These are phyloP conservation scores for Tagetes patula DNA, from an alignment of 129 eudicot species.

Conservation along the genomic window DNA sequence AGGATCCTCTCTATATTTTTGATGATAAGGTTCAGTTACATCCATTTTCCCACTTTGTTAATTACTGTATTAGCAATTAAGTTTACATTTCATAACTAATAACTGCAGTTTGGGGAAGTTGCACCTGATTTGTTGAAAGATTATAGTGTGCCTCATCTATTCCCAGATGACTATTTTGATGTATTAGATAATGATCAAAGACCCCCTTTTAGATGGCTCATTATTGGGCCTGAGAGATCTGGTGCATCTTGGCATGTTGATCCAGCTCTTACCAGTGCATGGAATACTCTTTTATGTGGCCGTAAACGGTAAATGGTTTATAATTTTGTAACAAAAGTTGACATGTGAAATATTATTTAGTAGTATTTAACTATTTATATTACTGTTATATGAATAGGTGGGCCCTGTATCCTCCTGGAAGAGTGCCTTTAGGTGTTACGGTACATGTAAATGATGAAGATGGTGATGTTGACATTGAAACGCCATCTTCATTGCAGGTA, in stretches of 20 bases:
- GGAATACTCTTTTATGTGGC: constrained; percentile 79
- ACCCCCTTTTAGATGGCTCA: constrained; percentile 95
- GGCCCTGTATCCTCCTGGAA: constrained; percentile 99
- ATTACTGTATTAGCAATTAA: constrained; percentile 16
- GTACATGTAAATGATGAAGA: constrained; percentile 97
- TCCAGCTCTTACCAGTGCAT: constrained; percentile 98
- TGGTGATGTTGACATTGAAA: constrained; percentile 92
- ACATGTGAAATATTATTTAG: neutral
- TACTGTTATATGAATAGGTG: constrained; percentile 53
- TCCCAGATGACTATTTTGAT: constrained; percentile 85
- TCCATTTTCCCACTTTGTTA: constrained; percentile 4
- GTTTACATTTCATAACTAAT: constrained; percentile 10
- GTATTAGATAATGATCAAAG: constrained; percentile 70
- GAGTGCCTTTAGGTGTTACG: constrained; percentile 94
- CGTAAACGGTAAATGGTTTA: constrained; percentile 70
- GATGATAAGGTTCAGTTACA: constrained; percentile 62
- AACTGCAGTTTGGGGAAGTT: constrained; percentile 85
- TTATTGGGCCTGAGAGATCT: constrained; percentile 97
- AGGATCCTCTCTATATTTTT: constrained; percentile 94
- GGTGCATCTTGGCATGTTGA: constrained; percentile 99
- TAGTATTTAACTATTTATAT: constrained; percentile 19
- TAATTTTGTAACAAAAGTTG: neutral
- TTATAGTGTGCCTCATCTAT: constrained; percentile 82
- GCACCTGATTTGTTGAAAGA: constrained; percentile 80
- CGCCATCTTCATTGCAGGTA: constrained; percentile 97